Percentiles rank a stretch among this genome's conserved stretches.
phyloP scores from a whole-genome alignment of 2,329 filamentous ascomycete genomes.

The Colletotrichum graminicola region DNA sequence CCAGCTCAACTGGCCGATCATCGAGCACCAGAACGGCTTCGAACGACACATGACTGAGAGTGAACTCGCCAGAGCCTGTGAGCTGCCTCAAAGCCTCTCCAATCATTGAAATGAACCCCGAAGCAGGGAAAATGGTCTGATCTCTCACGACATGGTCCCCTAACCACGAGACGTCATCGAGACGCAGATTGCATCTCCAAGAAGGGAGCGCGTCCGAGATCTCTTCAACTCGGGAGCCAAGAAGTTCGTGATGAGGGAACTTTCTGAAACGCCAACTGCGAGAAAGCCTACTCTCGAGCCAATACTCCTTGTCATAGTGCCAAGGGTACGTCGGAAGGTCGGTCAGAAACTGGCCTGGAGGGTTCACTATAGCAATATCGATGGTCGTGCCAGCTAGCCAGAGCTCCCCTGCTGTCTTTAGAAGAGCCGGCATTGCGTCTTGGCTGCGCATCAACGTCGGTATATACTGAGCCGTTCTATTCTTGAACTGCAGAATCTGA shows the following conservation, averaged over 20 bases:
- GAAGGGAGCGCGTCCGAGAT: conserved; percentile 25
- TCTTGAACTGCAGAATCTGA: conserved; percentile 59
- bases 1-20: conserved; percentile 48
- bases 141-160: conserved; percentile 21
- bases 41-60: conserved; percentile 48
- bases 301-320: conserved; percentile 30
- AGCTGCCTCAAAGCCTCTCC: conserved; percentile 34
- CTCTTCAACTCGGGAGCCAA: conserved; percentile 31
- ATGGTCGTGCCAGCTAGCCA: conserved; percentile 16
- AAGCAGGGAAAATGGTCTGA: conserved; percentile 23
- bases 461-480: conserved; percentile 4
- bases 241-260: conserved; percentile 32
- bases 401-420: conserved; percentile 39
- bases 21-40: conserved; percentile 49
- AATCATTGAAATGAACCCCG: conserved; percentile 33
- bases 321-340: conserved; percentile 31
- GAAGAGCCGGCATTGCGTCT: conserved; percentile 21
- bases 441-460: conserved; percentile 25
- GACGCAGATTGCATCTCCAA: conserved; percentile 34
- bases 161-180: conserved; percentile 32
- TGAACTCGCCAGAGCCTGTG: conserved; percentile 42
- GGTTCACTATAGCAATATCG: conserved; percentile 22
- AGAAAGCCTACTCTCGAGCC: conserved; percentile 26
- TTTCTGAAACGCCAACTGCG: conserved; percentile 26
- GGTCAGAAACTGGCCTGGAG: conserved; percentile 19